Base-by-base conservation (phyloP, 345 rosid species). In the Pugionium dolabratum region DNA sequence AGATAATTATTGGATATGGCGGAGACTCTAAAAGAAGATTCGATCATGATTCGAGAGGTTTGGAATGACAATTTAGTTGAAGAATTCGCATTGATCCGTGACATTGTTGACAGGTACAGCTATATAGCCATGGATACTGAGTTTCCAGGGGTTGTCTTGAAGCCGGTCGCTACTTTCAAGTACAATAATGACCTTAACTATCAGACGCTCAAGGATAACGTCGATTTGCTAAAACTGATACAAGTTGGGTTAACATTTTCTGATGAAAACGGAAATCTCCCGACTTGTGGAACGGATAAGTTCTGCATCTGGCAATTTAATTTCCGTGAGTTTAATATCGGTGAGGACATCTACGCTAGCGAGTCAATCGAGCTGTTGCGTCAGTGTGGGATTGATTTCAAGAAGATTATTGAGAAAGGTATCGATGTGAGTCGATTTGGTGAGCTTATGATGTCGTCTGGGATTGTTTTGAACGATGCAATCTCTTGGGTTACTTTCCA, bases 91-190 rank as follows among this genome's bases (percentile, higher is more conserved):
- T 66, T 90, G 80, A 90, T 90, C 76, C 91, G 95, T 50, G 89
- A 83, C 46, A 82, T 90, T 58, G 90, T 90, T 30, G 97, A 88
- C 41, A 66, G 52, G 27, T 86, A 18, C 72, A 80, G 62, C 48
- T 83, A 80, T 56, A 78, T 90, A 0, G 97, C 97, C 0, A 90
- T 90, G 97, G 97, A 90, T 79, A 85, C 97, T 1, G 97, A 90
- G 85, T 90, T 90, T 75, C 97, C 97, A 0, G 97, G 97, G 5
- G 97, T 90, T 0, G 97, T 90, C 40, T 58, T 79, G 29, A 91
- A 93, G 1, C 97, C 97, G 0, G 85, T 90, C 0, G 93, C 89
- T 27, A 79, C 77, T 63, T 90, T 88, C 43, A 90, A 88, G 85
- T 78, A 85, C 62, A 88, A 88, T n/a, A 88, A 68, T 32, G 97